These are phyloP conservation scores for Malassezia nana DNA, from an alignment of 1,284 basidiomycete genomes.

Conservation along the genomic window DNA sequence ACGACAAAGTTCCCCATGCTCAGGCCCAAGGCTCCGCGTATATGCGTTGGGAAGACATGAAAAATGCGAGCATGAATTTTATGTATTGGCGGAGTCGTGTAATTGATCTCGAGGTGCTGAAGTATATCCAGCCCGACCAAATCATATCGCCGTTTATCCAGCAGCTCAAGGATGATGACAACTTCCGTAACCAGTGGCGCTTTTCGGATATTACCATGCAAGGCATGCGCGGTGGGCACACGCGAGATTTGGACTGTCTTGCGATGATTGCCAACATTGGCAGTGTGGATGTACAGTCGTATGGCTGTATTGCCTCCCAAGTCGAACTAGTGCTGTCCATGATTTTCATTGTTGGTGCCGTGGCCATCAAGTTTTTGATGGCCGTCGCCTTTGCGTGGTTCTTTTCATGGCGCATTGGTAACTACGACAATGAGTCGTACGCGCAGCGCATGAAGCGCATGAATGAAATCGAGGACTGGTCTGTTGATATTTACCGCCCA, in stretches of 20 bases:
- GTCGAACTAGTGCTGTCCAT: constrained; percentile 91
- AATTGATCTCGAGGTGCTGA: constrained; percentile 71
- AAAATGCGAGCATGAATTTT: constrained; percentile 62
- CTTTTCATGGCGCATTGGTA: constrained; percentile 82
- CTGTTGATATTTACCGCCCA: constrained; percentile 86
- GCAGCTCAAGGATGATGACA: constrained; percentile 63
- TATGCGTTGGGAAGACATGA: constrained; percentile 74
- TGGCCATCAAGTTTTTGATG: constrained; percentile 88
- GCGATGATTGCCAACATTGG: constrained; percentile 77
- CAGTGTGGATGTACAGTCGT: constrained; percentile 83
- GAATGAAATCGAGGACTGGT: constrained; percentile 89
- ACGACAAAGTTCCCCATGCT: not conserved
- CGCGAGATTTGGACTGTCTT: constrained; percentile 65
- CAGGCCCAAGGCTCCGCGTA: not conserved
- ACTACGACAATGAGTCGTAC: constrained; percentile 86
- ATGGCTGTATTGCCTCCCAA: constrained; percentile 88
- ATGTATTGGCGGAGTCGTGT: constrained; percentile 87
- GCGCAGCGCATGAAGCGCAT: constrained; percentile 84
- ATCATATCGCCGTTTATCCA: constrained; percentile 65
- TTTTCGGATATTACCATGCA: constrained; percentile 76
- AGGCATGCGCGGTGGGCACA: constrained; percentile 60
- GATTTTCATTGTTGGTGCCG: constrained; percentile 93
- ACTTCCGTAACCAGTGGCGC: constrained; percentile 53
- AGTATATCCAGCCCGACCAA: constrained; percentile 52
- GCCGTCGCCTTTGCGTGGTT: constrained; percentile 97